Percentiles rank a stretch among this genome's conserved stretches.
These are phyloP conservation scores for Mycena haematopus DNA, from an alignment of 768 basidiomycete genomes.

Conservation along the genomic window DNA sequence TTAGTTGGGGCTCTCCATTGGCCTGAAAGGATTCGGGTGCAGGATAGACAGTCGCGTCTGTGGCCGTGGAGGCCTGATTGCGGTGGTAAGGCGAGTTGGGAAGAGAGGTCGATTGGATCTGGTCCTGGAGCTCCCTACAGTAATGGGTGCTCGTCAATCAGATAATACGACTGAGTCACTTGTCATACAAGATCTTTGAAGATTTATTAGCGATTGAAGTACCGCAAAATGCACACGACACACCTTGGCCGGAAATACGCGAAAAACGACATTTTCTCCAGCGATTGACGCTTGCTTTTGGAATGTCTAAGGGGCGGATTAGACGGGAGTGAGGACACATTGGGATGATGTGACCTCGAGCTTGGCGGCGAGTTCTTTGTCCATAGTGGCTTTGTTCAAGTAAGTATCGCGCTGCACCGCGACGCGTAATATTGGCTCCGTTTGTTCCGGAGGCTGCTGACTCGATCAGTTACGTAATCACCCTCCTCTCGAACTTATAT, in stretches of 20 bases:
- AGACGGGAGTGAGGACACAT: not conserved
- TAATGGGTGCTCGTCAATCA: not conserved
- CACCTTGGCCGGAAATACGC: constrained; percentile 73
- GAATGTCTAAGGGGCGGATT: constrained; percentile 55
- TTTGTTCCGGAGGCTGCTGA: constrained; percentile 4
- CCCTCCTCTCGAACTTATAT: not conserved
- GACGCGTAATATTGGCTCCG: constrained; percentile 27
- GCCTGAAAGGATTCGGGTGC: constrained; percentile 36
- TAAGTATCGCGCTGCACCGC: not conserved
- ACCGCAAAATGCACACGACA: not conserved
- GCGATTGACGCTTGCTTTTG: constrained; percentile 47
- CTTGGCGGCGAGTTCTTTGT: constrained; percentile 51
- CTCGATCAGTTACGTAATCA: not conserved
- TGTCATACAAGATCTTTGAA: constrained; percentile 19
- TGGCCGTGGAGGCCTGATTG: constrained; percentile 49
- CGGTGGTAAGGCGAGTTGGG: constrained; percentile 63
- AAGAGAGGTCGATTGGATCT: constrained; percentile 55
- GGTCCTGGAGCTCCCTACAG: constrained; percentile 65
- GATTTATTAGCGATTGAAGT: not conserved
- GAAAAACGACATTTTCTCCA: constrained; percentile 72
- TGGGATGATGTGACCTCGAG: constrained; percentile 48
- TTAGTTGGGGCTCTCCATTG: constrained; percentile 47
- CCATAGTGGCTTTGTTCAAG: constrained; percentile 36
- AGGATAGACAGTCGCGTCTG: constrained; percentile 68
- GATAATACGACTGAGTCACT: not conserved